Base-by-base conservation (phyloP, 176 grass and related monocot genomes). In the Avena insularis region DNA sequence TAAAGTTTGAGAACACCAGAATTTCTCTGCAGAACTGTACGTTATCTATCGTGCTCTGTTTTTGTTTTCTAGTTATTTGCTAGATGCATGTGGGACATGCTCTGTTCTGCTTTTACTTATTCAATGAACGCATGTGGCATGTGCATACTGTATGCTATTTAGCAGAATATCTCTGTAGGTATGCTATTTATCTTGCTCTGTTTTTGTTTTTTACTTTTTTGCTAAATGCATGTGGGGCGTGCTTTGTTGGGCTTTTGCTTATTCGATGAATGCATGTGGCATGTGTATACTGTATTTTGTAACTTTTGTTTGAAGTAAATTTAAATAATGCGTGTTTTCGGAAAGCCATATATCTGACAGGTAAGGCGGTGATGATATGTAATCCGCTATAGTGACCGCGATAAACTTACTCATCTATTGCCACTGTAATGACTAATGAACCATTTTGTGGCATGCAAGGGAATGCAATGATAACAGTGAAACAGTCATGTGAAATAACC, bases 21-120 rank as follows among this genome's bases (percentile, higher is more conserved):
- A 96, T 99, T 82, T 91, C 94, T 88, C 80, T 78, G 53, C 88
- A 87, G 61, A 99, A 96, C 85, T 99, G 97, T 99, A 96, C 84
- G 93, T 75, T n/a, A 60, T 76, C 81, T 85, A 49, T 21, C 86
- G 55, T 16, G 64, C 27, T 21, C 31, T 62, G 43, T 55, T 79
- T 60, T 60, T 55, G 5, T 54, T 81, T 51, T 23, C 40, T 68
- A 51, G 15, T 88, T 50, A 51, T 56, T 36, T 21, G 11, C 35
- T 69, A 29, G 51, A 50, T 75, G n/a, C 45, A 75, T 50, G 45
- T 25, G 12, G 45, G 45, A 2, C 36, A 5, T 38, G 65, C 15
- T 69, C 65, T 69, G 29, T 19, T 16, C 33, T 69, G 14, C 51
- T 54, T 54, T 54, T 56, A 56, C 54, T 56, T 56, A 50, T 50